Evolutionary conservation across 2,329 filamentous ascomycete genomes (phyloP).

Genomic region (Ploettnerulaceae sp.): DNA sequence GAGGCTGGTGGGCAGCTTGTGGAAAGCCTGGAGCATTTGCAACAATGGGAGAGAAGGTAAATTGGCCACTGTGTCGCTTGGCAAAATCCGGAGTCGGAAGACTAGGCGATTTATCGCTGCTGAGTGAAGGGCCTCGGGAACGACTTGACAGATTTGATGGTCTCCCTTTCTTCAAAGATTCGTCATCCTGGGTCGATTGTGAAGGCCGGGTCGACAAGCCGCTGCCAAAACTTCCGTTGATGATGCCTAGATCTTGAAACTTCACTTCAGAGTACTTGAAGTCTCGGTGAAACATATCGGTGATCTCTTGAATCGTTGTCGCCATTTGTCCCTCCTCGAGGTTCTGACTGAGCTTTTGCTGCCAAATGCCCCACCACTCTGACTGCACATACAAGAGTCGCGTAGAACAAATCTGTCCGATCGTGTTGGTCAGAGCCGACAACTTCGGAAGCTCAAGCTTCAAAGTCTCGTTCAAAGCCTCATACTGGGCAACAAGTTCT

Average conservation of each 20-base stretch:
- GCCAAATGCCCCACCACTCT: slow-evolving; percentile 78
- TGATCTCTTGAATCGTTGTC: slow-evolving; percentile 66
- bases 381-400: slow-evolving; percentile 83
- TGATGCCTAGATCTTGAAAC: slow-evolving; percentile 65
- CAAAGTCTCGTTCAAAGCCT: slow-evolving; percentile 77
- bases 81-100: slow-evolving; percentile 62
- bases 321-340: slow-evolving; percentile 61
- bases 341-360: slow-evolving; percentile 73
- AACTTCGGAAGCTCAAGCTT: slow-evolving; percentile 88
- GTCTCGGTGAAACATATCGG: slow-evolving; percentile 72
- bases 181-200: slow-evolving; percentile 40
- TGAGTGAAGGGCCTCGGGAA: slow-evolving; percentile 55
- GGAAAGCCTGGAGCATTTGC: slow-evolving; percentile 43
- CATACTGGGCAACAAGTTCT: slow-evolving; percentile 83
- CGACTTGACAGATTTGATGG: slow-evolving; percentile 37
- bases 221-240: slow-evolving; percentile 63
- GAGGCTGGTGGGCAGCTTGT: slow-evolving; percentile 51
- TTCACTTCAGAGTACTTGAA: slow-evolving; percentile 71
- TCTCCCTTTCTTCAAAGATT: slow-evolving; percentile 31
- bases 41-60: slow-evolving; percentile 54
- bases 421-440: slow-evolving; percentile 72
- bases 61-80: slow-evolving; percentile 61
- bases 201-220: slow-evolving; percentile 17
- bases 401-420: slow-evolving; percentile 76
- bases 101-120: slow-evolving; percentile 57